Percentiles rank a stretch among this genome's conserved stretches.
phyloP scores from a whole-genome alignment of 2,329 filamentous ascomycete species.

The Byssochlamys sp. region DNA sequence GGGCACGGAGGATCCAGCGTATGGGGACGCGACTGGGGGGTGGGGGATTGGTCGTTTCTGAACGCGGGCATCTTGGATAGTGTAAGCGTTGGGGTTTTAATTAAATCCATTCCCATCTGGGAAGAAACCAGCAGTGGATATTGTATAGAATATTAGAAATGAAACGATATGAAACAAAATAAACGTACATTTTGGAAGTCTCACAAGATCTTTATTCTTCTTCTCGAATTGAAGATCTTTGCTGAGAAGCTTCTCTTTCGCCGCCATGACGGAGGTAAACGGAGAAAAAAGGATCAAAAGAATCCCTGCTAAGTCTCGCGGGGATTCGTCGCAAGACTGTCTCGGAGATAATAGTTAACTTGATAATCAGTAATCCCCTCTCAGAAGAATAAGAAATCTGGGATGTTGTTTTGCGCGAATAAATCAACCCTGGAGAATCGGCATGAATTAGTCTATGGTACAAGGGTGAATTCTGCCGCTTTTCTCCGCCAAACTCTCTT shows the following conservation, averaged over 20 bases:
- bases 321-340: not conserved
- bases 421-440: not conserved
- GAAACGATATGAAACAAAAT: not conserved
- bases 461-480: not conserved
- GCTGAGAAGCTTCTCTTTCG: constrained; percentile 13
- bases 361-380: not conserved
- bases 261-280: constrained; percentile 9
- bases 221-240: constrained; percentile 28
- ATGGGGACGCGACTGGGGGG: constrained; percentile 45
- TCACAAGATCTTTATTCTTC: constrained; percentile 28
- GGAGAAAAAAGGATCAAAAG: too few relatives aligned
- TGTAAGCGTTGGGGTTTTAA: not conserved
- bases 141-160: not conserved
- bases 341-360: too few relatives aligned
- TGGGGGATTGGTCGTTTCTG: constrained; percentile 51
- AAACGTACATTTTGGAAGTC: constrained; percentile 27
- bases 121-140: not conserved
- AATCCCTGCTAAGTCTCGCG: too few relatives aligned
- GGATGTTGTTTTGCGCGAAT: not conserved
- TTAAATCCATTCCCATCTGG: too few relatives aligned
- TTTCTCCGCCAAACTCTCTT: not conserved
- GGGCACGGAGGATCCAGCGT: constrained; percentile 37
- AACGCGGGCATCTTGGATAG: constrained; percentile 36
- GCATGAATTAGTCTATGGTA: not conserved
- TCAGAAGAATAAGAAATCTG: not conserved